Evolutionary conservation across 1,139 yeast genomes (phyloP).

Genomic region (Scheffersomyces illinoinensis): DNA sequence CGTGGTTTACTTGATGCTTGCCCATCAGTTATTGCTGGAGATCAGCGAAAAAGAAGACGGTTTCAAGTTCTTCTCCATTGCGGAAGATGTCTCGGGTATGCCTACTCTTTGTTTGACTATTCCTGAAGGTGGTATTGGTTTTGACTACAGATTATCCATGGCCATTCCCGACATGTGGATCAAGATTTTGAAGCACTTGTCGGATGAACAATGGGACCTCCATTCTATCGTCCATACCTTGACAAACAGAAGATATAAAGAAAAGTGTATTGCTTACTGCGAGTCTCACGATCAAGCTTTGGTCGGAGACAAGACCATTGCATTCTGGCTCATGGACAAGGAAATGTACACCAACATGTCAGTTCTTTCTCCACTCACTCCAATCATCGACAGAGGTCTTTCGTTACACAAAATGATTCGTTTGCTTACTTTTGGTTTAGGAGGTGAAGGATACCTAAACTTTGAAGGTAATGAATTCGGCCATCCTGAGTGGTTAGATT

Average conservation of each 20-base stretch:
- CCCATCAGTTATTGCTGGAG: slow-evolving; percentile 70
- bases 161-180: slow-evolving; percentile 99
- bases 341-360: slow-evolving; percentile 98
- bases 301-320: slow-evolving; percentile 95
- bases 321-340: slow-evolving; percentile 98
- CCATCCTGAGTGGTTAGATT: slow-evolving; percentile 98
- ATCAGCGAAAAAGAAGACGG: slow-evolving; percentile 36
- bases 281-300: slow-evolving; percentile 98
- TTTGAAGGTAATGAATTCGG: slow-evolving; percentile 99
- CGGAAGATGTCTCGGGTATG: slow-evolving; percentile 98
- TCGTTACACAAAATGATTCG: slow-evolving; percentile 90
- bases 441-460: slow-evolving; percentile 95
- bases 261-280: slow-evolving; percentile 87
- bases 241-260: slow-evolving; percentile 86
- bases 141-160: slow-evolving; percentile 92
- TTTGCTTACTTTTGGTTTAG: slow-evolving; percentile 79
- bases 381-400: slow-evolving; percentile 82
- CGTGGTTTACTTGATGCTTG: slow-evolving; percentile 80
- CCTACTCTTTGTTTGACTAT: slow-evolving; percentile 87
- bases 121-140: slow-evolving; percentile 81
- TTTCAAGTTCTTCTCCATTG: slow-evolving; percentile 71
- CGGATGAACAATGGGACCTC: slow-evolving; percentile 92
- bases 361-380: slow-evolving; percentile 65
- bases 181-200: slow-evolving; percentile 77
- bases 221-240: slow-evolving; percentile 77